Evolutionary conservation across 352 stramenopile species (phyloP).

Genomic region (Peronospora destructor): DNA sequence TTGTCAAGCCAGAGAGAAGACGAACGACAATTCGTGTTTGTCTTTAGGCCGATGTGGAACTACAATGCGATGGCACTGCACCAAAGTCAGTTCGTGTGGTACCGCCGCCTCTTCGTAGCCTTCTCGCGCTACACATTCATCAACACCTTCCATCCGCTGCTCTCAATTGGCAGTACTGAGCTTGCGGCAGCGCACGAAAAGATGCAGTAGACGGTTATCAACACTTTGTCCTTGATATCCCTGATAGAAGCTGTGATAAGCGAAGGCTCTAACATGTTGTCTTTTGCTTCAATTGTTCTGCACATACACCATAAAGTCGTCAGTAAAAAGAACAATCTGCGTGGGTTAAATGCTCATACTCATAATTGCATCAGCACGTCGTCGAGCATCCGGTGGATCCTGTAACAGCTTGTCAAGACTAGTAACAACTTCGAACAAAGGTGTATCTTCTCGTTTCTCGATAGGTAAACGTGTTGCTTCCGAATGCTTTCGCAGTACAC

Average conservation of each 20-base stretch:
- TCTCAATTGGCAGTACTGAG: slow-evolving; percentile 20
- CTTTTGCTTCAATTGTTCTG: slow-evolving; percentile 34
- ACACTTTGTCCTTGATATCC: not conserved
- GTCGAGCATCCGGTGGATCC: slow-evolving; percentile 28
- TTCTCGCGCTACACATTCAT: slow-evolving; percentile 95
- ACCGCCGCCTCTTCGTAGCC: slow-evolving; percentile 91
- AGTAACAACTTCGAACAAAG: slow-evolving; percentile 1
- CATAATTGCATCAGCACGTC: slow-evolving; percentile 21
- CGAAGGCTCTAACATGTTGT: slow-evolving; percentile 16
- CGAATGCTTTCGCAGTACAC: slow-evolving; percentile 32
- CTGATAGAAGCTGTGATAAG: slow-evolving; percentile 5
- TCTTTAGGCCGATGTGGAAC: slow-evolving; percentile 59
- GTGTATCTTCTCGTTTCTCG: slow-evolving; percentile 4
- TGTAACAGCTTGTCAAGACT: slow-evolving; percentile 19
- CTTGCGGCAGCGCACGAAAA: slow-evolving; percentile 27
- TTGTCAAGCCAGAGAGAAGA: slow-evolving; percentile 11
- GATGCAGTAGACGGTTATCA: slow-evolving; percentile 14
- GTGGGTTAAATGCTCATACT: slow-evolving; percentile 10
- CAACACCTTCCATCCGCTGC: slow-evolving; percentile 75
- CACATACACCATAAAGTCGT: slow-evolving; percentile 2
- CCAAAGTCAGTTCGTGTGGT: slow-evolving; percentile 94
- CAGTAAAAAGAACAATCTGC: not conserved
- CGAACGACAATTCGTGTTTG: slow-evolving; percentile 48
- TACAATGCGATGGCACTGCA: slow-evolving; percentile 91
- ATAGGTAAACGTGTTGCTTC: not conserved